Evolutionary conservation across 225 moss, liverwort and hornwort species (phyloP).

Genomic region (Climacium dendroides): DNA sequence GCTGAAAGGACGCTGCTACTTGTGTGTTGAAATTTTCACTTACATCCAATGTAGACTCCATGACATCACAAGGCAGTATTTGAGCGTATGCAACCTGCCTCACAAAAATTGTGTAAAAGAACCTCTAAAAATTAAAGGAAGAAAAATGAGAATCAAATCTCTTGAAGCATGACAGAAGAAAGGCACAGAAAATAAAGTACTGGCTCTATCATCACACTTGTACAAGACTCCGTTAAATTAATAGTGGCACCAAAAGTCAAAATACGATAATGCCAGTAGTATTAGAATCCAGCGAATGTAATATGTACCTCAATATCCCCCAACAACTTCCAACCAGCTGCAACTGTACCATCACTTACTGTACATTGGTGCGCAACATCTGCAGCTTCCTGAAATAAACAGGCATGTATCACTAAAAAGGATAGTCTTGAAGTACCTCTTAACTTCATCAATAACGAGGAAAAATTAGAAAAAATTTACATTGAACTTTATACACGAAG

Average conservation of each 20-base stretch:
- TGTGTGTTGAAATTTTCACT: conserved; percentile 9
- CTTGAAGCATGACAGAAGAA: neutral
- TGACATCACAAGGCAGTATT: conserved; percentile 60
- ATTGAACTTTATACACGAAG: neutral
- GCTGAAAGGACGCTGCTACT: conserved; percentile 17
- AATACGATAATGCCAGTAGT: neutral
- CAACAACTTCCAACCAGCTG: conserved; percentile 84
- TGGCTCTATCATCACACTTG: neutral
- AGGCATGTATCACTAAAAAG: neutral
- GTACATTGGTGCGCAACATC: conserved; percentile 38
- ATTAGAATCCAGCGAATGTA: neutral
- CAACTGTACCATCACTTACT: conserved; percentile 46
- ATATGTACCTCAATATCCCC: conserved; percentile 80
- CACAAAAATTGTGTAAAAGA: neutral
- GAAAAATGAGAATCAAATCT: neutral
- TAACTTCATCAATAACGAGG: neutral
- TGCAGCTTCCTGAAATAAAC: conserved; percentile 43
- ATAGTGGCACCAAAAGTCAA: neutral
- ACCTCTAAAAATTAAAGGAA: neutral
- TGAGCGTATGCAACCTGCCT: conserved; percentile 79
- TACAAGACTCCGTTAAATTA: neutral
- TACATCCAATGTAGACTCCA: conserved; percentile 26
- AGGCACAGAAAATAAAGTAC: neutral
- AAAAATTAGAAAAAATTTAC: neutral
- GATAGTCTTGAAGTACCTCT: neutral